Percentiles rank a stretch among this genome's conserved stretches.
Conservation (phyloP, 345 rosid species). For the Corymbia maculata region DNA sequence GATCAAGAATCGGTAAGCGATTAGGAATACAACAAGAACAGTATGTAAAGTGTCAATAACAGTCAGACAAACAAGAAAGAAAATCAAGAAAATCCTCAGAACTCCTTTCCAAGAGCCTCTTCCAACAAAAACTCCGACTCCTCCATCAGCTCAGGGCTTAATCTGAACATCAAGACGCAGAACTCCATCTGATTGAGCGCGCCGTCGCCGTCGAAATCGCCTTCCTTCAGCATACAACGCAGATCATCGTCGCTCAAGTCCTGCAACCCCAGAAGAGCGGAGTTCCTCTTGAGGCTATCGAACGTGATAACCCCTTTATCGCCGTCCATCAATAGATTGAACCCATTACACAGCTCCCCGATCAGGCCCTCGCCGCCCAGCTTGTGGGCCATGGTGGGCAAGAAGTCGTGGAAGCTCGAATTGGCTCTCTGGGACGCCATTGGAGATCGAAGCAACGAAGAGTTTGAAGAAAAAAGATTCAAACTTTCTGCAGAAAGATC, state of each 20-base stretch:
- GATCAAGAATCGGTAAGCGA: neutral
- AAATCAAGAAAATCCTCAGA: constrained; percentile 4
- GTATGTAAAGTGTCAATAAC: neutral
- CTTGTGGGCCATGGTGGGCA: constrained; percentile 73
- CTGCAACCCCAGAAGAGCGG: constrained; percentile 54
- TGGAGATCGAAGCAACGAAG: neutral
- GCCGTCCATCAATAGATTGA: constrained; percentile 52
- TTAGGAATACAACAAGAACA: neutral
- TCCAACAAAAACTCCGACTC: constrained; percentile 51
- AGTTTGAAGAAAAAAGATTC: neutral
- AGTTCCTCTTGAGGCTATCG: constrained; percentile 53
- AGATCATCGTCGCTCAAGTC: constrained; percentile 72
- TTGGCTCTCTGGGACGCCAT: constrained; percentile 31
- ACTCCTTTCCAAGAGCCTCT: constrained; percentile 51
- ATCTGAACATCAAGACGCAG: constrained; percentile 84
- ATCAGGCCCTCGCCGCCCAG: constrained; percentile 78
- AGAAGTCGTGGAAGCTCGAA: constrained; percentile 42
- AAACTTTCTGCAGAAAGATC: neutral
- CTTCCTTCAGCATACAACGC: constrained; percentile 55
- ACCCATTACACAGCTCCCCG: constrained; percentile 76
- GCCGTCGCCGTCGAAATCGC: constrained; percentile 71
- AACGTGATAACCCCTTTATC: constrained; percentile 68
- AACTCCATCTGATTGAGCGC: constrained; percentile 87
- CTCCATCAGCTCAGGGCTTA: constrained; percentile 81
- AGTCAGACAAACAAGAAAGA: neutral